A percentile compares a stretch with the other conserved stretches of the same genome.
Conservation (phyloP, 495 filamentous ascomycete species). For the Neurospora sp. region DNA sequence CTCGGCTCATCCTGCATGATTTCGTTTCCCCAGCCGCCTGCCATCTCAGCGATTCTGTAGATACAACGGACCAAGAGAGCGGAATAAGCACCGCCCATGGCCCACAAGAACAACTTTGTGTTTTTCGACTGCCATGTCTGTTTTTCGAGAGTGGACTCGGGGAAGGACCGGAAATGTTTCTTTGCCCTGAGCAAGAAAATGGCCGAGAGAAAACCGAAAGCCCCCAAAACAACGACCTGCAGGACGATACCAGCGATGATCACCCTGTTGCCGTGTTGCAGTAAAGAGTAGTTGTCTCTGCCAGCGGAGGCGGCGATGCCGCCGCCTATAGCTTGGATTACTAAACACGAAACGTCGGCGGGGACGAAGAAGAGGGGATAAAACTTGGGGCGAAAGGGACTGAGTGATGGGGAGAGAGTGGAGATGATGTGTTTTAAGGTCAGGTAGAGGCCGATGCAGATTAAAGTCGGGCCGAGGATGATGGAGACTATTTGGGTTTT, state of each 20-base stretch:
- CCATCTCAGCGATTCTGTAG: slow-evolving; percentile 61
- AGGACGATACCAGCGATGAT: slow-evolving; percentile 64
- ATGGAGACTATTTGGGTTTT: slow-evolving; percentile 60
- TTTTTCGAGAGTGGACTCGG: slow-evolving; percentile 6
- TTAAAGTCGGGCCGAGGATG: slow-evolving; percentile 54
- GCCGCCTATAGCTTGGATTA: slow-evolving; percentile 58
- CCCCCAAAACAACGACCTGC: slow-evolving; percentile 53
- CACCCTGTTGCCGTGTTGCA: slow-evolving; percentile 46
- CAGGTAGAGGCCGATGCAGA: slow-evolving; percentile 57
- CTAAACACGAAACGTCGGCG: slow-evolving; percentile 54
- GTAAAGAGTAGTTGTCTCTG: slow-evolving; percentile 23
- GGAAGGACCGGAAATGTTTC: slow-evolving; percentile 21
- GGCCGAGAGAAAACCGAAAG: slow-evolving; percentile 40
- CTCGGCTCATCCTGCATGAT: slow-evolving; percentile 58
- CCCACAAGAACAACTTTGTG: slow-evolving; percentile 44
- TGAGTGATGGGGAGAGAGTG: slow-evolving; percentile 41
- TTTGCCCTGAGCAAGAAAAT: slow-evolving; percentile 38
- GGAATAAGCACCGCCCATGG: slow-evolving; percentile 45
- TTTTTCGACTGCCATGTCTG: slow-evolving; percentile 23
- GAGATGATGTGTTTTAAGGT: slow-evolving; percentile 54
- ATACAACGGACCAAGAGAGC: slow-evolving; percentile 57
- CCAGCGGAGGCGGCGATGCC: slow-evolving; percentile 47
- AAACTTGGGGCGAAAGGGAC: slow-evolving; percentile 42
- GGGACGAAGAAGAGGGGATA: slow-evolving; percentile 58
- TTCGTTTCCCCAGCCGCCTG: slow-evolving; percentile 55